Base-by-base conservation (phyloP, 495 filamentous ascomycete species). In the Cercophora sp. region DNA sequence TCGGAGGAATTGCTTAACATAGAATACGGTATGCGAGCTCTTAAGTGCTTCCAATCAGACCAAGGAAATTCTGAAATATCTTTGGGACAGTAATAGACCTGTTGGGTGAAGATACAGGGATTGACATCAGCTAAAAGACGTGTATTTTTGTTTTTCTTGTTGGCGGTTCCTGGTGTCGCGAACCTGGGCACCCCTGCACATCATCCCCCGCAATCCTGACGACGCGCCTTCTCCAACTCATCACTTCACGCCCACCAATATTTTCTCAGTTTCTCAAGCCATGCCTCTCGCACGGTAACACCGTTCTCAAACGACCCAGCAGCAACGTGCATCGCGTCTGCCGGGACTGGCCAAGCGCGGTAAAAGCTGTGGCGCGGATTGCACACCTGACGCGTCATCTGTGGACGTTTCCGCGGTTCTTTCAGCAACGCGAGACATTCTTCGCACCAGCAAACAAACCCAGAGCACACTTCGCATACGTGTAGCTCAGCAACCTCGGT, bases 171-270 rank as follows among this genome's bases (percentile, higher is more conserved):
- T n/a, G n/a, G n/a, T n/a, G n/a, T n/a, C n/a, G n/a, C n/a, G n/a
- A n/a, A n/a, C n/a, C n/a, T n/a, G n/a, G n/a, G n/a, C n/a, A n/a
- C n/a, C n/a, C n/a, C n/a, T n/a, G n/a, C n/a, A n/a, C n/a, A n/a
- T n/a, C n/a, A n/a, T n/a, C n/a, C n/a, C n/a, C n/a, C n/a, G n/a
- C n/a, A n/a, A n/a, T n/a, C n/a, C n/a, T n/a, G n/a, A n/a, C n/a
- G n/a, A n/a, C n/a, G n/a, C n/a, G n/a, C n/a, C n/a, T n/a, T n/a
- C n/a, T n/a, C n/a, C n/a, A n/a, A n/a, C n/a, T n/a, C n/a, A n/a
- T n/a, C n/a, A n/a, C n/a, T n/a, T 55, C 37, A 49, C 27, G 22
- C 55, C 42, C 48, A 52, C 55, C 55, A 57, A 18, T 52, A 34
- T 6, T 31, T 20, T 23, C 48, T 41, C 55, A 52, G 22, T 6